Percentiles rank a stretch among this genome's conserved stretches.
phyloP scores from a whole-genome alignment of 768 basidiomycete genomes.

The Boletellus ananas region DNA sequence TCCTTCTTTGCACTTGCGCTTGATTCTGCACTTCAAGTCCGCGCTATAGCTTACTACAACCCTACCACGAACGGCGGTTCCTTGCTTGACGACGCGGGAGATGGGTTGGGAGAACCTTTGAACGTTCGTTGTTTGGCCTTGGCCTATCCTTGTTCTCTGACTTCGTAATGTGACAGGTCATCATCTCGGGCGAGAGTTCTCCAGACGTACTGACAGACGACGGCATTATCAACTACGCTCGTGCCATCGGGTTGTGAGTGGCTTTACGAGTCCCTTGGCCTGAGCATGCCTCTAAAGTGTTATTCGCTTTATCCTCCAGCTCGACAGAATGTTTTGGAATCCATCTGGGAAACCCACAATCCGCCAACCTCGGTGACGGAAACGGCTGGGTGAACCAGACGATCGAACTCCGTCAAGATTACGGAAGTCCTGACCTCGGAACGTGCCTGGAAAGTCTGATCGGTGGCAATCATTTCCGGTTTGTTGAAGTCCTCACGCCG shows the following conservation, averaged over 20 bases:
- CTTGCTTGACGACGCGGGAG: conserved; percentile 39
- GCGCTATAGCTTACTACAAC: conserved; percentile 30
- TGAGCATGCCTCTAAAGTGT: neutral
- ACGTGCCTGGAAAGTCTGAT: conserved; percentile 42
- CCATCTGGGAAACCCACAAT: conserved; percentile 34
- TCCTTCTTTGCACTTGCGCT: conserved; percentile 4
- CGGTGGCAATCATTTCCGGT: conserved; percentile 50
- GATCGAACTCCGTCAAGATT: conserved; percentile 42
- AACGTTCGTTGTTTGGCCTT: too few relatives aligned
- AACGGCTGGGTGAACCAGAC: conserved; percentile 43
- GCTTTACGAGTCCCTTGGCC: neutral
- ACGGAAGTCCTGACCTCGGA: conserved; percentile 31
- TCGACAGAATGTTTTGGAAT: conserved; percentile 37
- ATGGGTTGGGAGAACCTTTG: conserved; percentile 39
- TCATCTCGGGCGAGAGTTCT: conserved; percentile 63
- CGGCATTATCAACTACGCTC: conserved; percentile 56
- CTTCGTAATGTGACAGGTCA: conserved; percentile 41
- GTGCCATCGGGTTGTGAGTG: conserved; percentile 57
- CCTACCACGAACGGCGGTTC: conserved; percentile 40
- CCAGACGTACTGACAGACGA: conserved; percentile 49
- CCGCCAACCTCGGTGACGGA: conserved; percentile 47
- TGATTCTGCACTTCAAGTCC: too few relatives aligned
- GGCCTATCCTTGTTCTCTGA: neutral
- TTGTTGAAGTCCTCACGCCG: neutral
- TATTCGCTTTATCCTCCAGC: conserved; percentile 19